Evolutionary conservation across 352 stramenopile species (phyloP), one percentile per base, ranked within the genome.

Genomic region (Phytophthora melonis): DNA sequence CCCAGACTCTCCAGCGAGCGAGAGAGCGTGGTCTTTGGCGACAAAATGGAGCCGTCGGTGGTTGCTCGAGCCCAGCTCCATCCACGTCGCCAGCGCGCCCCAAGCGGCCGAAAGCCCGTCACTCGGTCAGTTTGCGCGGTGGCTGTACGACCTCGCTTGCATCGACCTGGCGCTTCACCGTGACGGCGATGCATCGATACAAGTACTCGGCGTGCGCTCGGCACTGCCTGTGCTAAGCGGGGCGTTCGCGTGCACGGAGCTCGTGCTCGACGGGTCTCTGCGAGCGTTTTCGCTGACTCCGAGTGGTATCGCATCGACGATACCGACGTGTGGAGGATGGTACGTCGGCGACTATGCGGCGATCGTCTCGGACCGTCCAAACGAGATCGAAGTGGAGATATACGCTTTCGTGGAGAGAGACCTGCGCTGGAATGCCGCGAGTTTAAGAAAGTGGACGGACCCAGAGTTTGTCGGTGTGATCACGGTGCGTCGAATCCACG

Each of bases 241-340:
- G 25, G 21, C 18, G 16, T 36, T 34, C 8, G 36, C 55, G 21
- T 25, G 36, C 3, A 79, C 79, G 70, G 34, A 34, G 19, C 32
- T 84, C 8, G 53, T 79, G 21, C 52, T 82, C 8, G 78, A 85
- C 49, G 75, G 72, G 0, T 57, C 62, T 32, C 34, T 70, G 7
- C 75, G 65, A 7, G 61, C 25, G 73, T 43, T 82, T 81, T 52
- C 61, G 66, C 30, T 70, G 77, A 7, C 41, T 83, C 77, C 73
- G 6, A 81, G 66, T 34, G 77, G 73, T 3, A 14, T 68, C 4
- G 45, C 63, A 7, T 70, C 73, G 10, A 66, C 58, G 43, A 62
- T 77, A 18, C 14, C 63, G 1, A 68, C 58, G 18, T n/a, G 45
- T 21, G 63, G 69, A 58, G 50, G 69, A 0, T 75, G 69, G 69